Evolutionary conservation across 768 basidiomycete genomes (phyloP), one percentile per base, ranked within the genome.

Genomic region (Rhodotorula babjevae): DNA sequence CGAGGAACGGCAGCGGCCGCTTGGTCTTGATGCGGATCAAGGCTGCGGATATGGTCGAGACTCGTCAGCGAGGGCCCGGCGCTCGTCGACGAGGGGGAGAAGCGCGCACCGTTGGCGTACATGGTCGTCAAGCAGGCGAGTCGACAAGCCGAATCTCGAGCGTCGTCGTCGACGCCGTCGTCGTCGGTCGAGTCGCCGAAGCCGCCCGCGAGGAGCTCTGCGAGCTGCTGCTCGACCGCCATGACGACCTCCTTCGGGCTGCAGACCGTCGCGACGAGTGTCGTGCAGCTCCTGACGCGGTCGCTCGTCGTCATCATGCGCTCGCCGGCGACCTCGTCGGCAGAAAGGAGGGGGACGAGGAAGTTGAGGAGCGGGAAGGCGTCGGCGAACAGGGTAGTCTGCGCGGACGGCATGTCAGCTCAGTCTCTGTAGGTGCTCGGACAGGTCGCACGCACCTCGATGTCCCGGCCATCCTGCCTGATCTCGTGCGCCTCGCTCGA

Each of bases 241-340:
- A 67, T 42, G 36, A 53, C 58, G 50, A 67, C 42, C 23, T 67
- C 66, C 36, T 52, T 59, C 2, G 66, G 58, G n/a, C 49, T 53
- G 27, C 58, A 19, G 21, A 31, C 27, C 10, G 6, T 11, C 1
- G 49, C 66, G 36, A 67, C 14, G 21, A 61, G 49, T 8, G 2
- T 3, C 2, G 61, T 19, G 40, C 58, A 52, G 60, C 29, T 29
- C 44, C 14, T n/a, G n/a, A 9, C 10, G 16, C n/a, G n/a, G 44
- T 56, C 55, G 40, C 15, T 19, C 14, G n/a, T 27, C n/a, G 3
- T 44, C 42, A 44, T n/a, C 15, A 21, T 14, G 33, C 14, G 23
- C 12, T 55, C n/a, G 53, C 7, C 2, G n/a, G 3, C 53, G 25
- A 21, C 10, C 36, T 23, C 31, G 12, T 42, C 36, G 65, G 47